Percentiles rank a stretch among this genome's conserved stretches.
These are phyloP conservation scores for Lactifluus rugatus DNA, from an alignment of 768 basidiomycete species.

Conservation along the genomic window DNA sequence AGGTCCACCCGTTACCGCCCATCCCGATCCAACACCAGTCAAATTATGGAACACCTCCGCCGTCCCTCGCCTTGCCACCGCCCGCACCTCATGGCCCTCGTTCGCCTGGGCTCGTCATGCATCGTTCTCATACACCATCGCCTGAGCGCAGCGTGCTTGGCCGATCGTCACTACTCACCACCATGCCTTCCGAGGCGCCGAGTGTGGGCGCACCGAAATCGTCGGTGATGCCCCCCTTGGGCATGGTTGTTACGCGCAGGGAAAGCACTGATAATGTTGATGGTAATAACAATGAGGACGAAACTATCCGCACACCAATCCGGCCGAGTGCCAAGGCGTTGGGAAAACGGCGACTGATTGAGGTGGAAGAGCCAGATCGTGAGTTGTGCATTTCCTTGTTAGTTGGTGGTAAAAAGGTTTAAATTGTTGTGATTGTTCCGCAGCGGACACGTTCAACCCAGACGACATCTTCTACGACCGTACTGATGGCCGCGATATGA, in stretches of 20 bases:
- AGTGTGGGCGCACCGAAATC: conserved; percentile 3
- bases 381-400: conserved; percentile 22
- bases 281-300: conserved; percentile 25
- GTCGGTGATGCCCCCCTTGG: neutral
- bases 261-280: neutral
- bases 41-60: conserved; percentile 24
- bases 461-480: conserved; percentile 48
- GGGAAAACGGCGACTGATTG: conserved; percentile 67
- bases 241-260: neutral
- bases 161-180: neutral
- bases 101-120: conserved; percentile 37
- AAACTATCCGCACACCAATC: conserved; percentile 30
- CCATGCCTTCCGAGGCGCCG: conserved; percentile 9
- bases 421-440: no score
- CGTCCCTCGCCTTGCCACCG: conserved; percentile 52
- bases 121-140: conserved; percentile 61
- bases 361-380: conserved; percentile 41
- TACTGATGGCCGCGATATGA: conserved; percentile 23
- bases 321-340: conserved; percentile 81
- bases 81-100: conserved; percentile 66
- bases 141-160: conserved; percentile 36
- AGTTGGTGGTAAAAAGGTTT: no score
- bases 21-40: conserved; percentile 22
- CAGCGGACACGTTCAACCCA: conserved; percentile 41
- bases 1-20: conserved; percentile 32